phyloP scores from a whole-genome alignment of 2,329 filamentous ascomycete genomes.

The Nemania serpens region DNA sequence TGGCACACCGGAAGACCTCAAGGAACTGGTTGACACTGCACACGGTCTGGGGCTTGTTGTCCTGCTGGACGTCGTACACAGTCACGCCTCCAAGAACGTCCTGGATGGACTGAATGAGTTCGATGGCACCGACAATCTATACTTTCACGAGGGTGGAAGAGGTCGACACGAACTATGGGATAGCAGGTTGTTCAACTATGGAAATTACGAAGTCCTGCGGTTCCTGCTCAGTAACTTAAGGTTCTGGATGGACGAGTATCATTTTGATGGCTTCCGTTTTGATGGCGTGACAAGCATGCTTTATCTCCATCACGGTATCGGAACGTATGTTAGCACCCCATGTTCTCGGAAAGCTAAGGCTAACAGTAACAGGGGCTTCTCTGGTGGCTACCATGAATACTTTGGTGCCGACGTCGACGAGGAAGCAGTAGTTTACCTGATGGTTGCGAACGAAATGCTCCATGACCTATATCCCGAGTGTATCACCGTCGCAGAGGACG shows the following conservation, averaged over 20 bases:
- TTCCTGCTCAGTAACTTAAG: conserved; percentile 94
- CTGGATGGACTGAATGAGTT: conserved; percentile 95
- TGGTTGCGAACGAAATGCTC: conserved; percentile 95
- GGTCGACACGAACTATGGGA: conserved; percentile 95
- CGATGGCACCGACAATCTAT: conserved; percentile 91
- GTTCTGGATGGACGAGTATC: conserved; percentile 99
- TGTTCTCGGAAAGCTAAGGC: conserved; percentile 1
- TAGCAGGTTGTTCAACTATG: conserved; percentile 96
- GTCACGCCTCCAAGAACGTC: conserved; percentile 97
- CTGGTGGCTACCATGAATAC: conserved; percentile 97
- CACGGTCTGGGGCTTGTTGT: conserved; percentile 90
- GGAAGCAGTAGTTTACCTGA: conserved; percentile 91
- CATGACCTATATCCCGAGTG: conserved; percentile 84
- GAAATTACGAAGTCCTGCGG: conserved; percentile 89
- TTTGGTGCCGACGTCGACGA: conserved; percentile 89
- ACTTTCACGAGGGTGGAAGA: conserved; percentile 87
- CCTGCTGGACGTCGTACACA: conserved; percentile 94
- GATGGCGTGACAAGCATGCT: conserved; percentile 99
- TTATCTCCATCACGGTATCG: conserved; percentile 93
- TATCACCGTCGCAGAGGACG: conserved; percentile 95
- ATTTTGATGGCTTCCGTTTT: conserved; percentile 96
- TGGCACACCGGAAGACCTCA: conserved; percentile 90
- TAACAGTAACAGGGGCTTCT: conserved; percentile 75
- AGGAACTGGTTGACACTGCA: conserved; percentile 94
- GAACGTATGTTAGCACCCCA: conserved; percentile 69